Conservation (phyloP, 202 grass and related monocot genomes). For the Zoysia matrella region DNA sequence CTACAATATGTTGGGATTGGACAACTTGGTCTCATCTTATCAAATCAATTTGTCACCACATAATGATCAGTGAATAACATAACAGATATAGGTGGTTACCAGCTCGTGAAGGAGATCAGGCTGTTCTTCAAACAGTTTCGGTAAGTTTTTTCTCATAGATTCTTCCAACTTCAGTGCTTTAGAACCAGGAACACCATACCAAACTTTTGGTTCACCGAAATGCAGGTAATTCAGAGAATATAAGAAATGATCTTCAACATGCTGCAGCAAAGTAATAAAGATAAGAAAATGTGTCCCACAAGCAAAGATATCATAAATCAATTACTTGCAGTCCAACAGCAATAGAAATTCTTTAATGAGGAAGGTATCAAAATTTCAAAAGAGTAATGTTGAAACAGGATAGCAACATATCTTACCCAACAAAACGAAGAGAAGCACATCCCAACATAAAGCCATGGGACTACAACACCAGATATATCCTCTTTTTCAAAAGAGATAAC, state of each 20-base stretch:
- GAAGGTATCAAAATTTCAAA: slow-evolving; percentile 23
- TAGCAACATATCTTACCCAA: slow-evolving; percentile 69
- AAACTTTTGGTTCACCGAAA: slow-evolving; percentile 96
- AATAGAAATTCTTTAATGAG: not conserved
- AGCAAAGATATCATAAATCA: slow-evolving; percentile 21
- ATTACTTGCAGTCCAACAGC: not conserved
- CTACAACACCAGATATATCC: slow-evolving; percentile 95
- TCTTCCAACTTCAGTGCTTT: slow-evolving; percentile 85
- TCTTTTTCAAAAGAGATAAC: slow-evolving; percentile 86
- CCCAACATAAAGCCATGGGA: slow-evolving; percentile 97
- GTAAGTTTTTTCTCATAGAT: slow-evolving; percentile 90
- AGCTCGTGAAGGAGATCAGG: slow-evolving; percentile 96
- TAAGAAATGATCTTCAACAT: slow-evolving; percentile 98
- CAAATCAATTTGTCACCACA: slow-evolving; percentile 22
- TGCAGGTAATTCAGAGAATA: slow-evolving; percentile 99
- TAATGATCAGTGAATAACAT: not conserved
- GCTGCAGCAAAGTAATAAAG: slow-evolving; percentile 58
- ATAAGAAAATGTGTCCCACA: slow-evolving; percentile 26
- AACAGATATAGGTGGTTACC: slow-evolving; percentile 53
- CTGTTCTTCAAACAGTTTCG: slow-evolving; percentile 90
- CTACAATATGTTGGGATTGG: slow-evolving; percentile 4
- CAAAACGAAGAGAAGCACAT: slow-evolving; percentile 99
- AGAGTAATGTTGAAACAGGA: slow-evolving; percentile 25
- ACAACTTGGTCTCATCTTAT: slow-evolving; percentile 17
- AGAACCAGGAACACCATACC: slow-evolving; percentile 81